A percentile compares a stretch with the other conserved stretches of the same genome.
phyloP scores from a whole-genome alignment of 2,329 filamentous ascomycete species.

The Cercospora sp. region DNA sequence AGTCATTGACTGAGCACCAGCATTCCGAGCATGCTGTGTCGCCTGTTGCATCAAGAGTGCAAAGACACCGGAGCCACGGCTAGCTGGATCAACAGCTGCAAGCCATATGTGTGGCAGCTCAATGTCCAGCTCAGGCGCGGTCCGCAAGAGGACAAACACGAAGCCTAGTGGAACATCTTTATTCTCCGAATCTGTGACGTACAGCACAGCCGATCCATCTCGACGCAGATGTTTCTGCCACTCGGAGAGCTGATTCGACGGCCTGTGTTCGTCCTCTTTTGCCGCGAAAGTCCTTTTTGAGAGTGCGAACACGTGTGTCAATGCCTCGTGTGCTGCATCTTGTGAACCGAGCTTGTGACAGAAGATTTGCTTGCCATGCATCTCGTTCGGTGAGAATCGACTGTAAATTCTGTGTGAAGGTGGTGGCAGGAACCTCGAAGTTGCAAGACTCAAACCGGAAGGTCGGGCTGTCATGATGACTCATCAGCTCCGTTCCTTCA shows the following conservation, averaged over 20 bases:
- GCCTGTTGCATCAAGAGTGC: constrained; percentile 3
- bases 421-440: neutral
- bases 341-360: neutral
- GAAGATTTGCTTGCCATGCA: neutral
- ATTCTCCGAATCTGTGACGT: neutral
- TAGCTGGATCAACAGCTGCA: constrained; percentile 9
- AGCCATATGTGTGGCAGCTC: constrained; percentile 14
- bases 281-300: neutral
- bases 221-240: neutral
- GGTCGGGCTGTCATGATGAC: neutral
- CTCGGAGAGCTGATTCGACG: neutral
- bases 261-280: neutral
- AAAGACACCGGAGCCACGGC: constrained; percentile 11
- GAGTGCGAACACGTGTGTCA: neutral
- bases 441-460: neutral
- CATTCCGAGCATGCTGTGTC: neutral
- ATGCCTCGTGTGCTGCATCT: neutral
- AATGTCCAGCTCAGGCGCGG: constrained; percentile 9
- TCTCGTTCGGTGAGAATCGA: neutral
- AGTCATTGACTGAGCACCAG: neutral
- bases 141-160: neutral
- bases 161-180: neutral
- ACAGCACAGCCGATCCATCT: neutral
- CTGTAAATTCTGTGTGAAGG: neutral
- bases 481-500: neutral